Base-by-base conservation (phyloP, 768 basidiomycete species). In the Leccinum uliginosum region DNA sequence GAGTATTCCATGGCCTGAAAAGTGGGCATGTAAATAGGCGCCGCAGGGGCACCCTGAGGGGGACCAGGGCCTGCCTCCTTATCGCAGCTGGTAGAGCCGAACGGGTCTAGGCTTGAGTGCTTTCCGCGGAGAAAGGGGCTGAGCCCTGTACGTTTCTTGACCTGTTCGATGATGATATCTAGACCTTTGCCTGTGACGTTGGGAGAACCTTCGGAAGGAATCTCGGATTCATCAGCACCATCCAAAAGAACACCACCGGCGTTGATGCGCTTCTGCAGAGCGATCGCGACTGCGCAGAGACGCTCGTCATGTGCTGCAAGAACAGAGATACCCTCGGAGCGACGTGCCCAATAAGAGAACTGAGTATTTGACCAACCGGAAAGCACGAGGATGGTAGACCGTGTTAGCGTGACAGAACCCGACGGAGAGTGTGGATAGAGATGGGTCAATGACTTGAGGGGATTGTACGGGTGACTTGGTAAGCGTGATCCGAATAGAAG, bases 331-430 rank as follows among this genome's bases (percentile, higher is more conserved):
- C 77, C 79, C 64, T 81, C 80, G 6, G 74, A 68, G 29, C 78
- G 78, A 51, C 78, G 77, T n/a, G 78, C 77, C 80, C 78, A 80
- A 57, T 81, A 81, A 47, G 78, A 80, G 50, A 80, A 80, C 55
- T 81, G 80, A 9, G 78, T 80, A 50, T 81, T 80, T 19, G 79
- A 81, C 78, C 78, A 81, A 56, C 78, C 78, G 6, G 78, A 79
- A 50, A 80, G 73, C 46, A 75, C 67, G 50, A 80, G 75, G 51
- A 80, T 75, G 45, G 77, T 76, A 38, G 78, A 74, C 44, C 80
- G 76, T 23, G 78, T 81, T 51, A 80, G 73, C 26, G 72, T 75
- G 51, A 80, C 80, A 55, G 70, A 70, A 40, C 78, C 80, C 11
- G 71, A 65, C 35, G 78, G 77, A 40, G 76, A 73, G 51, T 55